Evolutionary conservation across 495 filamentous ascomycete species (phyloP), one percentile per base, ranked within the genome.

Genomic region (Trichoderma virens): DNA sequence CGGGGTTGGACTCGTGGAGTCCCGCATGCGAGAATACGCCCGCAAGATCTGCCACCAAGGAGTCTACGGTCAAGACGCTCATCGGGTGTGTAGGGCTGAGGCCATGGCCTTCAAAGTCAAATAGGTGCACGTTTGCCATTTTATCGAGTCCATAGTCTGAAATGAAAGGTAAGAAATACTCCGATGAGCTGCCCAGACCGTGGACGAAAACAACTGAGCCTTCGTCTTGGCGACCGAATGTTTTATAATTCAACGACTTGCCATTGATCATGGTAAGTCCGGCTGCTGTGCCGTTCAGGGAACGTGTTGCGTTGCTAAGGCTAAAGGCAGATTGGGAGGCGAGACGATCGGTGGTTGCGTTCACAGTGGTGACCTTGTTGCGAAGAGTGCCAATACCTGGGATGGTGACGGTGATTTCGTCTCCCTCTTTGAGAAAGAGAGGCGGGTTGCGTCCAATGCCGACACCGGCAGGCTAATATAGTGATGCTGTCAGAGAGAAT

Each of bases 41-140:
- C 14, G 71, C 60, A 23, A 84, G 72, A 64, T 84, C 81, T 2
- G 69, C 61, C 0, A 75, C 75, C 64, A 79, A 78, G 56, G 76
- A 80, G 8, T 74, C 47, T 32, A 83, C 72, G 61, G 67, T 74
- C 38, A 78, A 62, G 18, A 69, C 65, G 64, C 72, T 75, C 39
- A 73, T 65, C 31, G 80, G 73, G 35, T 74, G 70, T 4, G 83
- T 77, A 16, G 82, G 74, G 41, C 77, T 79, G 20, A 80, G 68
- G 2, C 82, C 83, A 66, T 83, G 83, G 6, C 83, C 83, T 68
- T 85, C 83, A 2, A 85, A 73, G 66, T 85, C 83, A 60, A 72
- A 79, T 25, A 78, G 70, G 64, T 78, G 78, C 30, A 73, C 66
- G 25, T 68, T 72, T 59, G 74, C 69, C n/a, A 62, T 64, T 38